Percentiles rank a stretch among this genome's conserved stretches.
These are phyloP conservation scores for Lactifluus subvellereus DNA, from an alignment of 768 basidiomycete genomes.

Conservation along the genomic window DNA sequence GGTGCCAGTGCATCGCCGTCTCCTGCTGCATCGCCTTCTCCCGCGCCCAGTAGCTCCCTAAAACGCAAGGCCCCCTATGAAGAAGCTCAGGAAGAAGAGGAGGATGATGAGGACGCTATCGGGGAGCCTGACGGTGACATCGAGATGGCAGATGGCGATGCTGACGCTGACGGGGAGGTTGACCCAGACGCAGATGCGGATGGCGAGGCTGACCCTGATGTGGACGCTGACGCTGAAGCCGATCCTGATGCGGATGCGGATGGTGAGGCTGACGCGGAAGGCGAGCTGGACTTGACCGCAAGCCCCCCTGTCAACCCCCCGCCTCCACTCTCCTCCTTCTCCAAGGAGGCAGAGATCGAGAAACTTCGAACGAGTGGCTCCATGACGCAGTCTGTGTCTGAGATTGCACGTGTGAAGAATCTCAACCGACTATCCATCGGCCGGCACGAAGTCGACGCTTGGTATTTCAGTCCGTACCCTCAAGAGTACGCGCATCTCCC, in stretches of 20 bases:
- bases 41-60: slow-evolving; percentile 48
- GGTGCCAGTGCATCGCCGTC: slow-evolving; percentile 27
- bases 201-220: slow-evolving; percentile 31
- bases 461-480: slow-evolving; percentile 99
- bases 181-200: slow-evolving; percentile 36
- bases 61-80: slow-evolving; percentile 68
- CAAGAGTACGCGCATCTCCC: slow-evolving; percentile 97
- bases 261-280: slow-evolving; percentile 64
- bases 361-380: slow-evolving; percentile 96
- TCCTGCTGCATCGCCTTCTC: slow-evolving; percentile 46
- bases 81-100: slow-evolving; percentile 56
- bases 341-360: slow-evolving; percentile 98
- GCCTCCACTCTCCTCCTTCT: slow-evolving; percentile 60
- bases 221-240: slow-evolving; percentile 32
- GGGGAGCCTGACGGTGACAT: slow-evolving; percentile 18
- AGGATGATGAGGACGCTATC: slow-evolving; percentile 41
- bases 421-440: slow-evolving; percentile 96
- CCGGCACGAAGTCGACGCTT: slow-evolving; percentile 95
- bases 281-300: slow-evolving; percentile 59
- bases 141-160: slow-evolving; percentile 52
- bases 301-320: slow-evolving; percentile 45
- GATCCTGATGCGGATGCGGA: slow-evolving; percentile 58
- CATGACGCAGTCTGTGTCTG: slow-evolving; percentile 98
- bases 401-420: slow-evolving; percentile 97
- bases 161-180: slow-evolving; percentile 43